Percentiles rank a stretch among this genome's conserved stretches.
phyloP scores from a whole-genome alignment of 345 rosid species.

The Euphorbia peplus region DNA sequence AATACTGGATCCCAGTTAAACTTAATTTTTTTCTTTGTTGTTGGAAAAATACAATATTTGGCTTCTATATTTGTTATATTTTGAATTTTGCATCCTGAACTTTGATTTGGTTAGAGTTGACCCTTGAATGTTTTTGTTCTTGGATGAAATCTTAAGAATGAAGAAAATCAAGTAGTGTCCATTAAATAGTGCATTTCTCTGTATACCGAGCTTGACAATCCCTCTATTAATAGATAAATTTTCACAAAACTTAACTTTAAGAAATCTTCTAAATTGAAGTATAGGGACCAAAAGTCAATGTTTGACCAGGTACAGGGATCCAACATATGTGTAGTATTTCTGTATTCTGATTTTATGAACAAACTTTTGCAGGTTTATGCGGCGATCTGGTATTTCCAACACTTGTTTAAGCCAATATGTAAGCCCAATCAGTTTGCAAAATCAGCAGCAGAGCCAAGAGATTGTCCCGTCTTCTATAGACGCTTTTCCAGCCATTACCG shows the following conservation, averaged over 20 bases:
- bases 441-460: neutral
- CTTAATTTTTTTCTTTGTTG: neutral
- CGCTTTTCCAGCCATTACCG: neutral
- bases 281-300: too few relatives aligned
- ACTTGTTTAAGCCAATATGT: neutral
- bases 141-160: neutral
- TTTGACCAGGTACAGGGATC: too few relatives aligned
- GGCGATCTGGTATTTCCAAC: neutral
- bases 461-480: neutral
- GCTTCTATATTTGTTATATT: neutral
- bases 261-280: too few relatives aligned
- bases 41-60: neutral
- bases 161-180: neutral
- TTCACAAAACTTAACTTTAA: too few relatives aligned
- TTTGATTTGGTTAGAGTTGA: neutral
- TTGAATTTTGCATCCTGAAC: neutral
- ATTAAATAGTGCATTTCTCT: too few relatives aligned
- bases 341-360: neutral
- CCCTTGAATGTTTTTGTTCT: neutral
- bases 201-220: too few relatives aligned
- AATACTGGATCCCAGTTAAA: neutral
- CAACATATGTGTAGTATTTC: neutral
- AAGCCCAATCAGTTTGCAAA: neutral
- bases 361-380: constrained; percentile 1
- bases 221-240: too few relatives aligned